Evolutionary conservation across 257 asterid species (phyloP).

Genomic region (Solanum acaule): DNA sequence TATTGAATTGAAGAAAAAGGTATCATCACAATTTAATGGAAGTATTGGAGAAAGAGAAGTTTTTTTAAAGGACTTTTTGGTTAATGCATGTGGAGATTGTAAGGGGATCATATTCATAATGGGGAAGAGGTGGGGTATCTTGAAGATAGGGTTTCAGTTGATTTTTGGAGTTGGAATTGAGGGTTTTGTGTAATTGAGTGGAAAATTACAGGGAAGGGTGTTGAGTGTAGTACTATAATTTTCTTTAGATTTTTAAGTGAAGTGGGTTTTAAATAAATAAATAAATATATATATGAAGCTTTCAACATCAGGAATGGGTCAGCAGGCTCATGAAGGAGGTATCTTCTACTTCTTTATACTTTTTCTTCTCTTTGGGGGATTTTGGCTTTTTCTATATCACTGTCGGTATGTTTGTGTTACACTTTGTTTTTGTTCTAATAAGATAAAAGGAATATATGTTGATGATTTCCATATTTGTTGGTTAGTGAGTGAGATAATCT

Average conservation of each 20-base stretch:
- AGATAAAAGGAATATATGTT: background rate
- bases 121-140: constrained; percentile 8
- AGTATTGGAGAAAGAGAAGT: constrained; percentile 9
- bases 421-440: background rate
- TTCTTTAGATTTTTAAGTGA: constrained; percentile 1
- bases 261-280: background rate
- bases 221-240: background rate
- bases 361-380: background rate
- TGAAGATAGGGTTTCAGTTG: constrained; percentile 17
- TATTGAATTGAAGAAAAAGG: background rate
- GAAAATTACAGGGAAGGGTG: background rate
- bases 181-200: constrained; percentile 5
- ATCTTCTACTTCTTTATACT: constrained; percentile 9
- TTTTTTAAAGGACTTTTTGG: background rate
- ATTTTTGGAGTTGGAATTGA: constrained; percentile 10
- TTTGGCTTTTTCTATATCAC: constrained; percentile 1
- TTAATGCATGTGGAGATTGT: constrained; percentile 1
- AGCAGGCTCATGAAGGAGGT: constrained; percentile 52
- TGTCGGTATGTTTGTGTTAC: background rate
- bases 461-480: background rate
- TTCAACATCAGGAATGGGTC: constrained; percentile 57
- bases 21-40: constrained; percentile 15
- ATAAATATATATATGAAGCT: constrained; percentile 24
- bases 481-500: background rate
- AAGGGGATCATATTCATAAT: background rate